These are phyloP conservation scores for Gossypium australe DNA, from an alignment of 345 rosid genomes.

Conservation along the genomic window DNA sequence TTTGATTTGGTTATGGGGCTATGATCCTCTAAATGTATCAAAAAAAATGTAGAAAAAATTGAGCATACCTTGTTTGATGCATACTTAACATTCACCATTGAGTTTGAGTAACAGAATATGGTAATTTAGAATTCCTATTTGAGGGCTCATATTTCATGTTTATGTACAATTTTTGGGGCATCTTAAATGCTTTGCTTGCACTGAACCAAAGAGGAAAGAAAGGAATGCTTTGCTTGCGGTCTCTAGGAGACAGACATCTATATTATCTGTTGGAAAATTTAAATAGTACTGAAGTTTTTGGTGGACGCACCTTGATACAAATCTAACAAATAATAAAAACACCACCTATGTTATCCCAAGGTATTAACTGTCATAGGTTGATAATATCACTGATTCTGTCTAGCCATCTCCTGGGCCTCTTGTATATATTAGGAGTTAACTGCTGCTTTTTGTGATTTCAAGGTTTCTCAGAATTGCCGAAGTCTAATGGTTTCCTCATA, in stretches of 20 bases:
- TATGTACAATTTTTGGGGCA: neutral
- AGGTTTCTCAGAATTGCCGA: conserved; percentile 45
- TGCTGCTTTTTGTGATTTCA: conserved; percentile 17
- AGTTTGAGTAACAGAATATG: neutral
- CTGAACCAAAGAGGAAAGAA: too few species aligned
- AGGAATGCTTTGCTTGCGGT: too few species aligned
- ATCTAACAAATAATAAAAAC: neutral
- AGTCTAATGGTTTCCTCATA: conserved; percentile 83
- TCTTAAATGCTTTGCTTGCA: neutral
- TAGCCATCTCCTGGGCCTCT: neutral
- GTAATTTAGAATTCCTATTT: neutral
- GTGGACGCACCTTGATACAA: neutral
- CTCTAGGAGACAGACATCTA: neutral
- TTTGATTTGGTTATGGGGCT: too few species aligned
- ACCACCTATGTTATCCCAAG: neutral
- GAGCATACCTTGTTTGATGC: neutral
- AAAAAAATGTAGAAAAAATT: neutral
- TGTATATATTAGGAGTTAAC: conserved; percentile 13
- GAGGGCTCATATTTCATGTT: neutral
- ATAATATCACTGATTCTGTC: neutral
- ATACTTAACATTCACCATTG: neutral
- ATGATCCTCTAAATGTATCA: too few species aligned
- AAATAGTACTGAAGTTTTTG: neutral
- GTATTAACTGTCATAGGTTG: neutral
- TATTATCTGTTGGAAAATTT: neutral